phyloP scores from a whole-genome alignment of 371 early-diverging fungal genomes.

The Actinomortierella wolfii region DNA sequence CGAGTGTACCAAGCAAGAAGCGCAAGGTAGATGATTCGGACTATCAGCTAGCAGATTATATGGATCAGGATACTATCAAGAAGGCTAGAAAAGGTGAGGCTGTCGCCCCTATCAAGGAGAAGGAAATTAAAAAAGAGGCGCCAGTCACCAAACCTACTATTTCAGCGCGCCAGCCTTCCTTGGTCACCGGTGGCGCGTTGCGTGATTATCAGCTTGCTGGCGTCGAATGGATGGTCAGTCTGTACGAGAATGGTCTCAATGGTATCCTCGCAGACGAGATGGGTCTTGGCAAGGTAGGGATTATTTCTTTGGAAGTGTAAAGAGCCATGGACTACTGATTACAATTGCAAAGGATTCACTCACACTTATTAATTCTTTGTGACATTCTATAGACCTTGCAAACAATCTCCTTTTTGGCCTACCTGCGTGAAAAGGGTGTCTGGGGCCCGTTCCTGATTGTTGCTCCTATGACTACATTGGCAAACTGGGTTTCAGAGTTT shows the following conservation, averaged over 20 bases:
- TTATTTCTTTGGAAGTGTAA: not conserved
- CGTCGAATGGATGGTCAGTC: constrained; percentile 96
- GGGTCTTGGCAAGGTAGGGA: constrained; percentile 89
- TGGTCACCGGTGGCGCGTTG: constrained; percentile 84
- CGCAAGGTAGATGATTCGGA: constrained; percentile 56
- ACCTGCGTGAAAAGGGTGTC: constrained; percentile 81
- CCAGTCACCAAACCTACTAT: constrained; percentile 29
- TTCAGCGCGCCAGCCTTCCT: constrained; percentile 74
- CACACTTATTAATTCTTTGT: not conserved
- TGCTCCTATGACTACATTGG: constrained; percentile 94
- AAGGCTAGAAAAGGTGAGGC: constrained; percentile 28
- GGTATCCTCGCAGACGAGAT: constrained; percentile 99
- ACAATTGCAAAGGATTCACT: not conserved
- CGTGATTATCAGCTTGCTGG: constrained; percentile 97
- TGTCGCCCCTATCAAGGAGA: constrained; percentile 8
- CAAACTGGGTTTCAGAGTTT: constrained; percentile 98
- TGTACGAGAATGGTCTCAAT: constrained; percentile 97
- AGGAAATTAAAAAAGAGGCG: not conserved
- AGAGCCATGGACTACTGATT: not conserved
- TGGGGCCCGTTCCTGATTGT: constrained; percentile 96
- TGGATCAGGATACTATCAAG: constrained; percentile 53
- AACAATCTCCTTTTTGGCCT: constrained; percentile 91
- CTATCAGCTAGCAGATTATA: constrained; percentile 63
- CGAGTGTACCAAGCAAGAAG: constrained; percentile 31
- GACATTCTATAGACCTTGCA: constrained; percentile 82